Conservation (phyloP, 2,329 filamentous ascomycete species). For the Zalaria sp. region DNA sequence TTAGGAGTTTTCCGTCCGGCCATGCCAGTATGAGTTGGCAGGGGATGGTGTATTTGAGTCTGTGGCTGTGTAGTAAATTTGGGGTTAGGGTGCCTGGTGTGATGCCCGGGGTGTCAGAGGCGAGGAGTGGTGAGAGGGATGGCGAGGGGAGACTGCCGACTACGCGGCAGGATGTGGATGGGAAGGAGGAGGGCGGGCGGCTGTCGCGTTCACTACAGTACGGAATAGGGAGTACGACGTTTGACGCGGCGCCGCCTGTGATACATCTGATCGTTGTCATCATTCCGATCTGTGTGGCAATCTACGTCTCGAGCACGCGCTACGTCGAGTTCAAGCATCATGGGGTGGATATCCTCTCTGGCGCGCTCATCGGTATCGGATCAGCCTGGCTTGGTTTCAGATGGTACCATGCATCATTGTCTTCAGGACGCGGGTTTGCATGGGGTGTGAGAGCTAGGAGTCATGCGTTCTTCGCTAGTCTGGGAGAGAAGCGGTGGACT, state of each 20-base stretch:
- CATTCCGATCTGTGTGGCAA: constrained; percentile 57
- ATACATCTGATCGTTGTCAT: constrained; percentile 60
- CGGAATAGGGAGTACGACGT: no score
- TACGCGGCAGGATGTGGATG: constrained; percentile 6
- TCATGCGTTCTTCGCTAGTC: constrained; percentile 49
- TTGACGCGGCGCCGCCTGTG: constrained; percentile 58
- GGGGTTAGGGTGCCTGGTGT: constrained; percentile 53
- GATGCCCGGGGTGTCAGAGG: constrained; percentile 2
- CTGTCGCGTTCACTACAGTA: no score
- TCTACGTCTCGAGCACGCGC: constrained; percentile 73
- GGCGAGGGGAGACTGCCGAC: constrained; percentile 9
- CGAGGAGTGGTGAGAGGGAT: background rate
- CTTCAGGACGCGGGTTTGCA: constrained; percentile 70
- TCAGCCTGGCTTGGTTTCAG: constrained; percentile 64
- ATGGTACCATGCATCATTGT: constrained; percentile 73
- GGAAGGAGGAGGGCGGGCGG: background rate
- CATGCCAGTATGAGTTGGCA: constrained; percentile 63
- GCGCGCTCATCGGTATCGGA: constrained; percentile 62
- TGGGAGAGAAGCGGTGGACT: no score
- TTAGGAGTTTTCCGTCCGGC: constrained; percentile 70
- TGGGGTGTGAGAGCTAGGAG: constrained; percentile 66
- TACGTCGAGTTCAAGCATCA: constrained; percentile 85
- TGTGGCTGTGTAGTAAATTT: constrained; percentile 79
- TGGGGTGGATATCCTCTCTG: constrained; percentile 82
- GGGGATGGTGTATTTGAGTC: constrained; percentile 69